Evolutionary conservation across 2,329 filamentous ascomycete species (phyloP).

Genomic region (Fusarium floridanum): DNA sequence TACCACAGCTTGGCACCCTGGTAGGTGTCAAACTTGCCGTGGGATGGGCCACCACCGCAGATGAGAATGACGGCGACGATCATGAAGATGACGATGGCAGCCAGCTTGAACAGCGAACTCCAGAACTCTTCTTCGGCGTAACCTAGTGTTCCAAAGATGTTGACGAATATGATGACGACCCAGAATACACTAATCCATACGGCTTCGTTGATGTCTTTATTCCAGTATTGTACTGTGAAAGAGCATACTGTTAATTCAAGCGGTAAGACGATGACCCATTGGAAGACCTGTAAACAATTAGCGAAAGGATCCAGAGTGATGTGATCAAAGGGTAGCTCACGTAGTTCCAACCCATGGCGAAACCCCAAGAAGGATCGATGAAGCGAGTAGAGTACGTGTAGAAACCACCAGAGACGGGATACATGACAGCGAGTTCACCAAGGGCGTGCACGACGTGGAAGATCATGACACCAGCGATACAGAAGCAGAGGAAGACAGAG

Average conservation of each 20-base stretch:
- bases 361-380: slow-evolving; percentile 71
- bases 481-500: slow-evolving; percentile 63
- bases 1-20: slow-evolving; percentile 55
- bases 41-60: slow-evolving; percentile 67
- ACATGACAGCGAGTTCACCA: slow-evolving; percentile 72
- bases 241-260: slow-evolving; percentile 65
- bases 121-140: slow-evolving; percentile 70
- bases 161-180: slow-evolving; percentile 62
- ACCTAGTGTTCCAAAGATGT: slow-evolving; percentile 67
- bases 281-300: slow-evolving; percentile 52
- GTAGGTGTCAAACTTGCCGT: slow-evolving; percentile 56
- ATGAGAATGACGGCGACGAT: slow-evolving; percentile 70
- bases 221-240: slow-evolving; percentile 67
- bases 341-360: slow-evolving; percentile 63
- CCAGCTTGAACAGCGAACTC: slow-evolving; percentile 67
- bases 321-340: slow-evolving; percentile 2
- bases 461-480: slow-evolving; percentile 71
- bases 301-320: not conserved
- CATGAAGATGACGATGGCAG: slow-evolving; percentile 72
- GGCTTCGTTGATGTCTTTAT: slow-evolving; percentile 57
- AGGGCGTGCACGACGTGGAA: slow-evolving; percentile 72
- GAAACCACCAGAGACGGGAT: slow-evolving; percentile 73
- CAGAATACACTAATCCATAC: slow-evolving; percentile 69
- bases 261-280: slow-evolving; percentile 64
- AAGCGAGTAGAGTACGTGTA: slow-evolving; percentile 73